These are phyloP conservation scores for Argentina anserina DNA, from an alignment of 306 rosid genomes.

Conservation along the genomic window DNA sequence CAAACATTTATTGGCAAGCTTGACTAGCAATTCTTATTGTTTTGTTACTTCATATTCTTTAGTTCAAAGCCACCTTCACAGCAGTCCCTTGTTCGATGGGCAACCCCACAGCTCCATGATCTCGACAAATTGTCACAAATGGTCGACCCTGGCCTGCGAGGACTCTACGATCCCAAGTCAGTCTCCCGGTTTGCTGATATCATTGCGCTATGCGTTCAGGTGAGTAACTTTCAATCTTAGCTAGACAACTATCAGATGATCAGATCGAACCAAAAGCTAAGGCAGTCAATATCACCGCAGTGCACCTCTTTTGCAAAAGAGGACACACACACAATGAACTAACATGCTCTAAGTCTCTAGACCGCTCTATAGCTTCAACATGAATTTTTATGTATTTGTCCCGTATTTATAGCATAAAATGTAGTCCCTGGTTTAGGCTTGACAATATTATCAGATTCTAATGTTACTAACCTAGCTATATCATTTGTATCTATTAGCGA, in stretches of 20 bases:
- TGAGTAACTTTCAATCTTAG: slow-evolving; percentile 10
- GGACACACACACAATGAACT: neutral
- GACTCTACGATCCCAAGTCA: slow-evolving; percentile 85
- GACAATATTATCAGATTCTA: neutral
- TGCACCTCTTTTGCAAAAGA: neutral
- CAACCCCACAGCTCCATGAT: slow-evolving; percentile 78
- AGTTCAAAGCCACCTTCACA: slow-evolving; percentile 59
- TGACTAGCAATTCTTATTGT: neutral
- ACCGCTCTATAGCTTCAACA: neutral
- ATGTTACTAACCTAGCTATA: neutral
- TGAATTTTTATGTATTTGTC: neutral
- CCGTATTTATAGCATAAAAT: neutral
- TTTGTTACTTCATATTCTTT: neutral
- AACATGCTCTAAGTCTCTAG: neutral
- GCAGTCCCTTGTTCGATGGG: slow-evolving; percentile 79
- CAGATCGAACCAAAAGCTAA: slow-evolving; percentile 3
- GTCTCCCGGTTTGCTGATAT: slow-evolving; percentile 75
- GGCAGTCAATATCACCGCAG: neutral
- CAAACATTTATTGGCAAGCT: neutral
- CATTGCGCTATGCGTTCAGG: slow-evolving; percentile 78
- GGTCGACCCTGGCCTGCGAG: slow-evolving; percentile 80
- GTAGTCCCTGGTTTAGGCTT: neutral
- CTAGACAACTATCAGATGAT: neutral
- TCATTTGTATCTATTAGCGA: slow-evolving; percentile 26
- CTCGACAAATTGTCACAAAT: slow-evolving; percentile 55